Conservation (phyloP, 495 filamentous ascomycete species). For the Penicillium robsamsonii region DNA sequence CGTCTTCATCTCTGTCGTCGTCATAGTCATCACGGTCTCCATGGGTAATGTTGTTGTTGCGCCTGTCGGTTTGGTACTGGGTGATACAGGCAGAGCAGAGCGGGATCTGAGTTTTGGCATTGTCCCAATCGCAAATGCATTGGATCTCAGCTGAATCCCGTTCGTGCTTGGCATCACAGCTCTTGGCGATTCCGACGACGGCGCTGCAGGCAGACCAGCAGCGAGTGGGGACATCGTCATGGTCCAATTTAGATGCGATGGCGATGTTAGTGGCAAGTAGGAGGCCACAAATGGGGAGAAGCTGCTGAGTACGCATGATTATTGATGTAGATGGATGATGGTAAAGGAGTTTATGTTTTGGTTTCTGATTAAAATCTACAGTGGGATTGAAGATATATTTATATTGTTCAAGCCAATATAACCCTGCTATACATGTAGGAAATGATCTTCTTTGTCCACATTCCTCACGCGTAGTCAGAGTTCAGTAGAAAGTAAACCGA, state of each 20-base stretch:
- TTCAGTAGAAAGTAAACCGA: neutral
- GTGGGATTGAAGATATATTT: conserved; percentile 3
- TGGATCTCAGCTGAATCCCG: conserved; percentile 31
- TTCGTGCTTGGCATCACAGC: conserved; percentile 30
- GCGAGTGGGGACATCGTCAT: conserved; percentile 32
- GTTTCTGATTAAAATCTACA: neutral
- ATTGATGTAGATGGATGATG: conserved; percentile 5
- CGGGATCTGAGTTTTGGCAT: conserved; percentile 28
- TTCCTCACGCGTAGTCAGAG: neutral
- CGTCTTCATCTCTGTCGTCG: conserved; percentile 11
- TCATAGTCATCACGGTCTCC: conserved; percentile 14
- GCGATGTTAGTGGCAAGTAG: conserved; percentile 28
- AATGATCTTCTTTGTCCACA: neutral
- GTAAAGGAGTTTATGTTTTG: conserved; percentile 2
- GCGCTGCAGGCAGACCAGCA: conserved; percentile 33
- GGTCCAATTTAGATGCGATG: conserved; percentile 31
- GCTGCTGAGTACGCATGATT: conserved; percentile 30
- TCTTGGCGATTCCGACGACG: conserved; percentile 26
- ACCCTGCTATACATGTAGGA: neutral
- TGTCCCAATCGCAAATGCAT: conserved; percentile 35
- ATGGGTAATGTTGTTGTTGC: conserved; percentile 17
- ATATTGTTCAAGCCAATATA: conserved; percentile 12
- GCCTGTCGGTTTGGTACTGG: conserved; percentile 20
- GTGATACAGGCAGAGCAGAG: conserved; percentile 41
- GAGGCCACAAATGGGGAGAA: conserved; percentile 30